Conservation (phyloP, 768 basidiomycete genomes). For the Tulasnella sp. region DNA sequence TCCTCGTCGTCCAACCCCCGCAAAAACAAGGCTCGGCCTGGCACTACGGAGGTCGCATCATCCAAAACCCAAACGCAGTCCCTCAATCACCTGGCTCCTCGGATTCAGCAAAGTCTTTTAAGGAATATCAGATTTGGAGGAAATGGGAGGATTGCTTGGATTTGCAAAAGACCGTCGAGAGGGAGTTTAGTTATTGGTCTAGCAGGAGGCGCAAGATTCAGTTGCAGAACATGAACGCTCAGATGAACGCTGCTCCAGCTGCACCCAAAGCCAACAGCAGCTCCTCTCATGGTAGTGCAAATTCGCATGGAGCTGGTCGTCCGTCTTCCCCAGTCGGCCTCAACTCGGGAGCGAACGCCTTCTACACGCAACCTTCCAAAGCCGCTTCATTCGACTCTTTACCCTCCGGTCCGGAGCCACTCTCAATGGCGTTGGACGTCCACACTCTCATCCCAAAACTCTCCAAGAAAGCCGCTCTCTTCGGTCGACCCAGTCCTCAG, state of each 20-base stretch:
- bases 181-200: slow-evolving; percentile 14
- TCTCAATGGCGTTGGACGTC: slow-evolving; percentile 5
- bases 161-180: slow-evolving; percentile 17
- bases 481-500: slow-evolving; percentile 7
- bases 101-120: not conserved
- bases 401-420: slow-evolving; percentile 15
- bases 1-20: slow-evolving; percentile 12
- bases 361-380: not conserved
- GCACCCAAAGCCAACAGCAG: not conserved
- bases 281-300: not conserved
- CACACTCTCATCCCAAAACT: slow-evolving; percentile 18
- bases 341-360: not conserved
- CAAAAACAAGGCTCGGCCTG: slow-evolving; percentile 6
- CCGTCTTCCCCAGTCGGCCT: not conserved
- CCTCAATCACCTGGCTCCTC: not conserved
- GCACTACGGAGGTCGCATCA: slow-evolving; percentile 15
- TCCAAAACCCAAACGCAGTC: not conserved
- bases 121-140: slow-evolving; percentile 10
- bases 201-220: slow-evolving; percentile 5
- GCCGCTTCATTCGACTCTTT: slow-evolving; percentile 17
- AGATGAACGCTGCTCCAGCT: not conserved
- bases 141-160: slow-evolving; percentile 22
- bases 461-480: slow-evolving; percentile 14
- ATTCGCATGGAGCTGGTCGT: not conserved
- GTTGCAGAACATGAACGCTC: not conserved